A percentile compares a stretch with the other conserved stretches of the same genome.
Conservation (phyloP, 345 rosid genomes). For the Odontarrhena argentea region DNA sequence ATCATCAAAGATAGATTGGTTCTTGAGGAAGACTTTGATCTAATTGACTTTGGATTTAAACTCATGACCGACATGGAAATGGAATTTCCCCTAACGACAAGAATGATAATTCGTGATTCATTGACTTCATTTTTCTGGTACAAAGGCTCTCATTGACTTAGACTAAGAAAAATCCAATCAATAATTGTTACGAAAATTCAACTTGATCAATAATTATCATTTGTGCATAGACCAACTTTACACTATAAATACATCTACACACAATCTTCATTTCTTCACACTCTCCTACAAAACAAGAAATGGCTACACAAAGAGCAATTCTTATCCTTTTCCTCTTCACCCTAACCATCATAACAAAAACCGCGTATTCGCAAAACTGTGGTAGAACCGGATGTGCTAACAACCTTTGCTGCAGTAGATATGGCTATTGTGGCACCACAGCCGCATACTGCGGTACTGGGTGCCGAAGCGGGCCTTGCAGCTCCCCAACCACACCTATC, state of each 20-base stretch:
- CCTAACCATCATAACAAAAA: conserved; percentile 26
- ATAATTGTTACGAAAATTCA: conserved; percentile 9
- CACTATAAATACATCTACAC: conserved; percentile 37
- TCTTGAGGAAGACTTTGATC: neutral
- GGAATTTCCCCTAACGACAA: conserved; percentile 19
- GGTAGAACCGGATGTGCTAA: conserved; percentile 29
- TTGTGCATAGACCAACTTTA: neutral
- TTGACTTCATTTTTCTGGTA: conserved; percentile 26
- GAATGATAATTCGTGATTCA: neutral
- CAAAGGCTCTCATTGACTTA: conserved; percentile 24
- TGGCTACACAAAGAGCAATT: conserved; percentile 30
- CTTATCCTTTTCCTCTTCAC: conserved; percentile 32
- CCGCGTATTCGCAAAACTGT: conserved; percentile 35
- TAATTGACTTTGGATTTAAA: neutral
- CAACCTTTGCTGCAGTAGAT: conserved; percentile 41
- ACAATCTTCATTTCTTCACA: conserved; percentile 4
- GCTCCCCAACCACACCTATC: conserved; percentile 14
- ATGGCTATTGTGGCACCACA: conserved; percentile 42
- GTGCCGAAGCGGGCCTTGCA: conserved; percentile 41
- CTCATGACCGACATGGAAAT: conserved; percentile 30
- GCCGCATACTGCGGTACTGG: conserved; percentile 38
- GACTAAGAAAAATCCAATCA: conserved; percentile 27
- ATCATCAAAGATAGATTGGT: neutral
- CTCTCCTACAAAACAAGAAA: conserved; percentile 12
- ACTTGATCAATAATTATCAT: neutral